These are phyloP conservation scores for Pseudocercospora fijiensis DNA, from an alignment of 2,329 filamentous ascomycete genomes.

Conservation along the genomic window DNA sequence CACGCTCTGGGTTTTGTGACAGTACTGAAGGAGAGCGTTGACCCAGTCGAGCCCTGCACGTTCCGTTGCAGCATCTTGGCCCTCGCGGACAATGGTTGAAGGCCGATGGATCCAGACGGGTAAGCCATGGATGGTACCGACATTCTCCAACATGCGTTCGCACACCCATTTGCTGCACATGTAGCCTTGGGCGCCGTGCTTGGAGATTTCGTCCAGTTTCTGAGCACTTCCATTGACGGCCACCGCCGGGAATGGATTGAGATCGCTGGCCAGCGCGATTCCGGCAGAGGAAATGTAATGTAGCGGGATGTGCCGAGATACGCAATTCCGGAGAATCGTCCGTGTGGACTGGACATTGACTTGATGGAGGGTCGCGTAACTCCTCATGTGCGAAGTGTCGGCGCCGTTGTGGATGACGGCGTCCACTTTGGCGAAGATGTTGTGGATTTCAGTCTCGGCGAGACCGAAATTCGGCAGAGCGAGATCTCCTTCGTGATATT, in stretches of 20 bases:
- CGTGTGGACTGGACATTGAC: conserved; percentile 24
- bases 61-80: too few species aligned
- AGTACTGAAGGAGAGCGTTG: too few species aligned
- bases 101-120: conserved; percentile 8
- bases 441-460: conserved; percentile 29
- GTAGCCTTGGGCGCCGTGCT: not conserved
- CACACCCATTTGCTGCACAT: conserved; percentile 11
- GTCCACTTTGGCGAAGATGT: conserved; percentile 39
- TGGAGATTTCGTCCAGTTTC: not conserved
- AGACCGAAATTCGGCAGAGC: conserved; percentile 40
- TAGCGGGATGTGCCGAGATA: not conserved
- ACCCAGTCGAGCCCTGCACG: too few species aligned
- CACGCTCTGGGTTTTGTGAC: too few species aligned
- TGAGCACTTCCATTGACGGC: not conserved
- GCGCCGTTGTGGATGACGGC: conserved; percentile 31
- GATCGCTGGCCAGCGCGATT: not conserved
- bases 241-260: not conserved
- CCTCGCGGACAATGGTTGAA: not conserved
- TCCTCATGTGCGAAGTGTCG: conserved; percentile 28
- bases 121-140: not conserved
- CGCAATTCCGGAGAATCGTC: not conserved
- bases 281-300: conserved; percentile 4
- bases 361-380: conserved; percentile 25
- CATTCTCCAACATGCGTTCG: conserved; percentile 7
- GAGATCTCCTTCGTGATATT: not conserved